phyloP scores from a whole-genome alignment of 306 rosid genomes.

The Casuarina equisetifolia region DNA sequence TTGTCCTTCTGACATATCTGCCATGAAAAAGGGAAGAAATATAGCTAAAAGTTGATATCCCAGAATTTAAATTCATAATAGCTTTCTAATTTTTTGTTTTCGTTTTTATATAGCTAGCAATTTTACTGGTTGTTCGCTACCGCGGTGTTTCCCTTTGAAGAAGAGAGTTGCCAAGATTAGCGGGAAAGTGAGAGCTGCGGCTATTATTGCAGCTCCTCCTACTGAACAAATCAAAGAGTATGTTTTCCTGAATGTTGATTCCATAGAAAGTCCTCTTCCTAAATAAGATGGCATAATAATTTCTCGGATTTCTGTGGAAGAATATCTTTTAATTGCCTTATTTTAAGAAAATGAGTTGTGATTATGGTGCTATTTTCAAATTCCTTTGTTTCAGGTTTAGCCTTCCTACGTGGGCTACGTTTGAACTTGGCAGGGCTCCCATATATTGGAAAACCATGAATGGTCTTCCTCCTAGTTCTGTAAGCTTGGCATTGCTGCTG shows the following conservation, averaged over 20 bases:
- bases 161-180: slow-evolving; percentile 45
- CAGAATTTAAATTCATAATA: slow-evolving; percentile 1
- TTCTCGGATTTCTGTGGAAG: background rate
- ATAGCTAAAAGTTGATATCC: slow-evolving; percentile 2
- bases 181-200: slow-evolving; percentile 50
- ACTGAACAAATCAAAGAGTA: slow-evolving; percentile 67
- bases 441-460: slow-evolving; percentile 92
- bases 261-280: background rate
- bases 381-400: slow-evolving; percentile 41
- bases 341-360: background rate
- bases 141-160: slow-evolving; percentile 31
- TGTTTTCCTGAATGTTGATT: slow-evolving; percentile 18
- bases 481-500: slow-evolving; percentile 30
- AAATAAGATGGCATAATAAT: background rate
- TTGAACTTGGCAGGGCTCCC: slow-evolving; percentile 80
- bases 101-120: slow-evolving; percentile 50
- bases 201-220: slow-evolving; percentile 49
- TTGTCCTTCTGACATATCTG: background rate
- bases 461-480: slow-evolving; percentile 82
- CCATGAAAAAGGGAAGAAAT: background rate
- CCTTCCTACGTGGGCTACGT: slow-evolving; percentile 89
- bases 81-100: background rate
- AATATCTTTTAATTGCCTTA: slow-evolving; percentile 1
- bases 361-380: slow-evolving; percentile 4
- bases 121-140: slow-evolving; percentile 49